Conservation (phyloP, 2,329 filamentous ascomycete genomes). For the Nannizziopsis barbatae region DNA sequence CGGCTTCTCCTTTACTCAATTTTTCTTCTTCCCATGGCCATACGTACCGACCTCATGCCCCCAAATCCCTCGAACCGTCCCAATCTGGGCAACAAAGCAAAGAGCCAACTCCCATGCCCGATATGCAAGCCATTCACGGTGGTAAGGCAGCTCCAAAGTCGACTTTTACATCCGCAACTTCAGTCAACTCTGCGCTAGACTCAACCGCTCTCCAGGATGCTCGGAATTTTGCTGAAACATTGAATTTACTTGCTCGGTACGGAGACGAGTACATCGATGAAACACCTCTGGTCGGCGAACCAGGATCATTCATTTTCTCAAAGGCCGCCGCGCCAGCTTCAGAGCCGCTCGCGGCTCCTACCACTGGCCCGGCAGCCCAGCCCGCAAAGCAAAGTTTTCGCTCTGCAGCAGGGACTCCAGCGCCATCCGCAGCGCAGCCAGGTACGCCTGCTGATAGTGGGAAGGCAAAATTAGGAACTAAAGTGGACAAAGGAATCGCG, state of each 20-base stretch:
- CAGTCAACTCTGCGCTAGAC: conserved; percentile 1
- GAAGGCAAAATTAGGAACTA: not conserved
- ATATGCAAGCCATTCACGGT: conserved; percentile 23
- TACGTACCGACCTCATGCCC: conserved; percentile 44
- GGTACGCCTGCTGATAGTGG: conserved; percentile 10
- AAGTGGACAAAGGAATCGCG: not conserved
- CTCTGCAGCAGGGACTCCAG: conserved; percentile 12
- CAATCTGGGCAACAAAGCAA: conserved; percentile 34
- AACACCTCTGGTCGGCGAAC: conserved; percentile 51
- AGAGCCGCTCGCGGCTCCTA: not conserved
- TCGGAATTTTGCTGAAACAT: conserved; percentile 37
- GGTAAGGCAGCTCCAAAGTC: conserved; percentile 19
- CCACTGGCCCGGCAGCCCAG: not conserved
- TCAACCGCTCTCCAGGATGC: conserved; percentile 24
- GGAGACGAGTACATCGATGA: conserved; percentile 55
- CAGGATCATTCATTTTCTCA: conserved; percentile 50
- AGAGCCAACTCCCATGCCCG: conserved; percentile 38
- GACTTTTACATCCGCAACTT: conserved; percentile 18
- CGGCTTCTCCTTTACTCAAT: conserved; percentile 43
- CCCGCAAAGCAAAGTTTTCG: not conserved
- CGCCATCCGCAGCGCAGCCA: conserved; percentile 7
- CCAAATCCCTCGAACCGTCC: conserved; percentile 30
- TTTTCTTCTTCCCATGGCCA: conserved; percentile 51
- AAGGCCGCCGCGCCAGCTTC: conserved; percentile 19
- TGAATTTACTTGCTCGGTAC: conserved; percentile 42